Evolutionary conservation across 305 asterid genomes (phyloP), one percentile per base, ranked within the genome.

Genomic region (Caryopteris hybrid): DNA sequence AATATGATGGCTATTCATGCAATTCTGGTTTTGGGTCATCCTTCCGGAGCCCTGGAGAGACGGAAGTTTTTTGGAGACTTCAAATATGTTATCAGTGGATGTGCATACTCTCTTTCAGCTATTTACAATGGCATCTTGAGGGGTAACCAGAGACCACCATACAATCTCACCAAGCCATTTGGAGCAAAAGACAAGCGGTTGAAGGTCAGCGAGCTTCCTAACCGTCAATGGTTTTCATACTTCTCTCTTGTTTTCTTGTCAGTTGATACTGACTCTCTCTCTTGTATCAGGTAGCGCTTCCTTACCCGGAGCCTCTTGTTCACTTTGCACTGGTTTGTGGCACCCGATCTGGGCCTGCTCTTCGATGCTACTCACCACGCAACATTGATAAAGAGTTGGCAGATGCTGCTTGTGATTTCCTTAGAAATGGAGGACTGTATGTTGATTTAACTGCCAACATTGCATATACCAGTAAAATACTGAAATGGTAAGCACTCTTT

Each of bases 61-160:
- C 83, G 90, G 57, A 88, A 78, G 68, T 77, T 90, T 48, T 82
- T 85, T 64, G 95, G 97, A 60, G 96, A 88, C 61, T 92, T 92
- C 82, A 92, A 88, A 75, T 92, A 92, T 74, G 97, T 92, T 34
- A 92, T 92, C 70, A 93, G 98, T 74, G 95, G 96, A 73, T 81
- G 87, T 65, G 79, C 90, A 34, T 90, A 85, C 64, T 90, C 98
- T 36, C 98, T 92, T 63, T 90, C 97, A 60, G 93, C 85, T 47
- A 86, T 90, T 36, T 82, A 88, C 23, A 90, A 88, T 62, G 97
- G 98, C 72, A 74, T 90, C 70, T 85, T 92, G 73, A 86, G 98
- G 87, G 90, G 85, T 69, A 88, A 92, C 77, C 96, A 90, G 76
- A 88, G 97, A 71, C 96, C 97, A 46, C 93, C 98, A 0, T 88